Evolutionary conservation across 768 basidiomycete genomes (phyloP), one percentile per base, ranked within the genome.

Genomic region (Gymnopilus dilepis): DNA sequence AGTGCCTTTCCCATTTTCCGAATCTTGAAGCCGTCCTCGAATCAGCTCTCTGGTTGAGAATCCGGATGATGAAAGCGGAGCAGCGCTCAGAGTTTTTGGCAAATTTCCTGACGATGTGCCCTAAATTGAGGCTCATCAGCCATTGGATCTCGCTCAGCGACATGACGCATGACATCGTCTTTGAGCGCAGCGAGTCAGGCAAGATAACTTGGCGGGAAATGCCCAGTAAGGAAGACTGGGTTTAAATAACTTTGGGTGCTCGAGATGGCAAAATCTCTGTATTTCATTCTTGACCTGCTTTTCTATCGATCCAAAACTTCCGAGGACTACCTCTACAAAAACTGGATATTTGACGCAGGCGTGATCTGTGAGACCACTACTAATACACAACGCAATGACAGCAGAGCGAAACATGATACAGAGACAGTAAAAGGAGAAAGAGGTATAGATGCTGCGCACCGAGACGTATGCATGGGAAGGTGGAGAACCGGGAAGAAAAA

Each of bases 41-140:
- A 51, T 63, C 67, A 2, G 55, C 68, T 4, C 58, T 73, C 26
- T 71, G 69, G 67, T 56, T 65, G 5, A 56, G 42, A 3, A 61
- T 69, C 6, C 37, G 59, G 8, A 13, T 12, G 11, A 40, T 69
- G 30, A 45, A 37, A 15, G 56, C 54, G 1, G 40, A 30, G 30
- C 61, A 60, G 7, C 67, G 62, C 28, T 61, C 64, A 26, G 56
- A 34, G 5, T 50, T 41, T 11, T 28, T 61, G 19, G 48, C 24
- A 21, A 56, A 43, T n/a, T 60, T 69, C 11, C 54, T 60, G 1
- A 19, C 40, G 4, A 62, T 40, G 1, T 68, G 68, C 47, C 65
- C 64, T 0, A 61, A 43, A 3, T 61, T 69, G 9, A 55, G 56
- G 55, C 60, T 60, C 3, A 47, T 71, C 15, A 63, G 61, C n/a